Evolutionary conservation across 2,329 filamentous ascomycete species (phyloP).

Genomic region (Diaporthe destruens): DNA sequence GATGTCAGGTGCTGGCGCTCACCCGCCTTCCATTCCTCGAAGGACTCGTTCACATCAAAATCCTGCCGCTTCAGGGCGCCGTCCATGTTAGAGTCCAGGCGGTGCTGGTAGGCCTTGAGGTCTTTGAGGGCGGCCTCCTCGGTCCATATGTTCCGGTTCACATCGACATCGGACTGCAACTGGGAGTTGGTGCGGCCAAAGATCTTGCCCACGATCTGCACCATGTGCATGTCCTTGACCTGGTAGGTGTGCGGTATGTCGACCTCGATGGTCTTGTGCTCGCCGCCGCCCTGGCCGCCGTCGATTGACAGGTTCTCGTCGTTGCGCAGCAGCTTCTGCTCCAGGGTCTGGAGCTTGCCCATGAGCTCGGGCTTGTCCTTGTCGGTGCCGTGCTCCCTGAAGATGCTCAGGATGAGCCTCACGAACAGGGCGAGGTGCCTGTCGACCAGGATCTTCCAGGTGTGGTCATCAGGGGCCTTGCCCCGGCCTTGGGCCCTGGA

Average conservation of each 20-base stretch:
- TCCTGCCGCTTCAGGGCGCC: conserved; percentile 85
- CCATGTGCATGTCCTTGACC: conserved; percentile 96
- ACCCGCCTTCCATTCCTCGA: conserved; percentile 90
- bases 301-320: conserved; percentile 86
- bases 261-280: conserved; percentile 81
- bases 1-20: conserved; percentile 89
- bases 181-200: conserved; percentile 85
- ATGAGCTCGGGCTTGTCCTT: conserved; percentile 88
- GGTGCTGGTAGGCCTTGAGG: conserved; percentile 92
- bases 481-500: conserved; percentile 86
- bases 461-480: conserved; percentile 82
- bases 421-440: conserved; percentile 96
- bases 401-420: conserved; percentile 81
- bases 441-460: conserved; percentile 92
- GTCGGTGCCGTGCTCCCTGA: conserved; percentile 87
- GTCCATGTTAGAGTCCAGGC: conserved; percentile 82
- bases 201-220: conserved; percentile 86
- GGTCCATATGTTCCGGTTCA: conserved; percentile 85
- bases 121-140: conserved; percentile 92
- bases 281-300: conserved; percentile 68
- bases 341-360: conserved; percentile 81
- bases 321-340: conserved; percentile 93
- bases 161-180: conserved; percentile 88
- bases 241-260: conserved; percentile 88
- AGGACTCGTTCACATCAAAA: conserved; percentile 91